These are phyloP conservation scores for Phytophthora boehmeriae DNA, from an alignment of 352 stramenopile genomes.

Conservation along the genomic window DNA sequence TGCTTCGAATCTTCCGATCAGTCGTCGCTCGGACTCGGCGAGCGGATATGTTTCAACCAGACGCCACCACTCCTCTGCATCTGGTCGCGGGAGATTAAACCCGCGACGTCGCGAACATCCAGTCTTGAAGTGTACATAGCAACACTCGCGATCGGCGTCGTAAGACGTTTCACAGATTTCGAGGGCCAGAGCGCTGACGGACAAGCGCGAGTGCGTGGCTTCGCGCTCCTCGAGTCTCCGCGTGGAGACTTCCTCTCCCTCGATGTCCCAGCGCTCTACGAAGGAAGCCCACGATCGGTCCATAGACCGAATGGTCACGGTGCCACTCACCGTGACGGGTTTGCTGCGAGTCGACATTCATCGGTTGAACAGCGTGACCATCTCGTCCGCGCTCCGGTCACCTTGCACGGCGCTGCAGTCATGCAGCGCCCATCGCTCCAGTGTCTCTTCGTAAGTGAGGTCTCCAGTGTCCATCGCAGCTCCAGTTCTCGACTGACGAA, in stretches of 20 bases:
- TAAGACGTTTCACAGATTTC: not conserved
- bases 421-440: conserved; percentile 4
- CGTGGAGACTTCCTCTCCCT: not conserved
- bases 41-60: not conserved
- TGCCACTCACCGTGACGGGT: conserved; percentile 1
- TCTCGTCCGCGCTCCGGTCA: not conserved
- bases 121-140: not conserved
- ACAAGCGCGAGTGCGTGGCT: not conserved
- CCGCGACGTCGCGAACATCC: not conserved
- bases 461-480: too few species aligned
- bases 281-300: conserved; percentile 2
- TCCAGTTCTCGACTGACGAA: too few species aligned
- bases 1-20: not conserved
- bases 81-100: not conserved
- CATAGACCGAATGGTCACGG: conserved; percentile 5
- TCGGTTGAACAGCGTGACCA: not conserved
- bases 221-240: not conserved
- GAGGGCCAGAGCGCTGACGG: not conserved
- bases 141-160: not conserved
- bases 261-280: not conserved
- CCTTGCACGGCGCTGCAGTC: conserved; percentile 5
- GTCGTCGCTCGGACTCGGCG: not conserved
- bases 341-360: conserved; percentile 1
- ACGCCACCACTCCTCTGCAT: not conserved
- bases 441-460: conserved; percentile 1